Evolutionary conservation across 768 basidiomycete genomes (phyloP).

Genomic region (Podaxis sp.): DNA sequence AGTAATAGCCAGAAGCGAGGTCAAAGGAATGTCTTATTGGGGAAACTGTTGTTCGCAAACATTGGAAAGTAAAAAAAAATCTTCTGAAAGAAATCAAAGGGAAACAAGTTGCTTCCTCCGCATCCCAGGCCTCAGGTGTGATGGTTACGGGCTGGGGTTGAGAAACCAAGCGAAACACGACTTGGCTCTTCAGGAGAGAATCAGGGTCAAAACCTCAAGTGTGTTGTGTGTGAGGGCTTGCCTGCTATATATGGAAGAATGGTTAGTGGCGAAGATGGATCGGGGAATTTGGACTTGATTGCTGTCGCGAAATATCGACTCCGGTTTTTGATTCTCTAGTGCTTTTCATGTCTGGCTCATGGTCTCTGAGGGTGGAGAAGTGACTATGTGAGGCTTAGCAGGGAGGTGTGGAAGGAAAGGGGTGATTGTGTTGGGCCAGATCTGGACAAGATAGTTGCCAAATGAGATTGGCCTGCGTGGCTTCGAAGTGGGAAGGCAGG

Average conservation of each 20-base stretch:
- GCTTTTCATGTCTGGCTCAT: neutral
- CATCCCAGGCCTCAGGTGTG: neutral
- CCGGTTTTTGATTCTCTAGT: neutral
- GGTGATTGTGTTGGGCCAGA: neutral
- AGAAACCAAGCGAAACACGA: neutral
- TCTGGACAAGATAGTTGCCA: neutral
- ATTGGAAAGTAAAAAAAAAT: neutral
- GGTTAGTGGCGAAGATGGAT: neutral
- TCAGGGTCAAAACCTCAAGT: neutral
- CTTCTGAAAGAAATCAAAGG: neutral
- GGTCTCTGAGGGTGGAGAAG: neutral
- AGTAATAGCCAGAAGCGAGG: neutral
- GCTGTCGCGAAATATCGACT: neutral
- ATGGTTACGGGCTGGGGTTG: conserved; percentile 1
- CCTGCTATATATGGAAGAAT: neutral
- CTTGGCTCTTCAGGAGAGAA: neutral
- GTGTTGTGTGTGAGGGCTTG: neutral
- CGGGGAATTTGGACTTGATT: neutral
- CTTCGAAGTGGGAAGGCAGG: neutral
- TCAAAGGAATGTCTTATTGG: neutral
- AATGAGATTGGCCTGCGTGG: conserved; percentile 7
- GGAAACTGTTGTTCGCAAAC: neutral
- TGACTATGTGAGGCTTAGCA: neutral
- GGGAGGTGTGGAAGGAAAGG: neutral
- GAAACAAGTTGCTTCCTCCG: neutral